Evolutionary conservation across 2,329 filamentous ascomycete species (phyloP).

Genomic region (Cladosporium austrohemisphaericum): DNA sequence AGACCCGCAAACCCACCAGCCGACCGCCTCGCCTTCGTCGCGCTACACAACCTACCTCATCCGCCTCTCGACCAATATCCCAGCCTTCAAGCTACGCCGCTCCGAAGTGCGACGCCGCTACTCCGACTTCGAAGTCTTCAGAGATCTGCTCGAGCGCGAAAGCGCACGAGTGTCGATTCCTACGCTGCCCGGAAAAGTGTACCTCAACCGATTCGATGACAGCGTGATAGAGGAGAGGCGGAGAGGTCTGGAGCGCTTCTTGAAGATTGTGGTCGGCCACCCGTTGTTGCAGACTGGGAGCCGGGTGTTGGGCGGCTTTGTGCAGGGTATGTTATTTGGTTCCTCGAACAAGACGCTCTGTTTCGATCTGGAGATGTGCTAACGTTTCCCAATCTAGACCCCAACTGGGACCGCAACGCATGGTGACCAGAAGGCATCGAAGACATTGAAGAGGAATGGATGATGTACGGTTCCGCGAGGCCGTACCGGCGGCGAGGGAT

Average conservation of each 20-base stretch:
- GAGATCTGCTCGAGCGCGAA: slow-evolving; percentile 95
- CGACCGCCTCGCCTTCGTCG: slow-evolving; percentile 52
- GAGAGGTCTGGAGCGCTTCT: slow-evolving; percentile 4
- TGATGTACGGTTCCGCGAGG: slow-evolving; percentile 10
- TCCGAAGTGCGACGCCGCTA: slow-evolving; percentile 88
- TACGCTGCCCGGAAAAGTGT: slow-evolving; percentile 92
- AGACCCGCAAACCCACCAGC: slow-evolving; percentile 90
- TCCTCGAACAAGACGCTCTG: background rate
- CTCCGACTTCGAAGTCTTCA: slow-evolving; percentile 97
- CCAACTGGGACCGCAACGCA: slow-evolving; percentile 86
- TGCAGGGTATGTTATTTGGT: slow-evolving; percentile 67
- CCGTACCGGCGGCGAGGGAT: background rate
- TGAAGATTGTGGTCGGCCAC: slow-evolving; percentile 63
- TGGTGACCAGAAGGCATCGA: slow-evolving; percentile 52
- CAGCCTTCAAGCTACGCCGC: slow-evolving; percentile 88
- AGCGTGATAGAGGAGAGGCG: slow-evolving; percentile 61
- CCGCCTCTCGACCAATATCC: slow-evolving; percentile 95
- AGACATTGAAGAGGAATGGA: slow-evolving; percentile 16
- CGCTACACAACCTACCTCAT: slow-evolving; percentile 99
- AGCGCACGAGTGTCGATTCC: slow-evolving; percentile 92
- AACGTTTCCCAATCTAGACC: slow-evolving; percentile 56
- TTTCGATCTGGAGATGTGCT: slow-evolving; percentile 15
- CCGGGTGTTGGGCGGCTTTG: slow-evolving; percentile 92
- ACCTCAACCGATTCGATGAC: slow-evolving; percentile 96
- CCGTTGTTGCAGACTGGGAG: slow-evolving; percentile 95